Conservation (phyloP, 83 land plant species). For the Thuja plicata region DNA sequence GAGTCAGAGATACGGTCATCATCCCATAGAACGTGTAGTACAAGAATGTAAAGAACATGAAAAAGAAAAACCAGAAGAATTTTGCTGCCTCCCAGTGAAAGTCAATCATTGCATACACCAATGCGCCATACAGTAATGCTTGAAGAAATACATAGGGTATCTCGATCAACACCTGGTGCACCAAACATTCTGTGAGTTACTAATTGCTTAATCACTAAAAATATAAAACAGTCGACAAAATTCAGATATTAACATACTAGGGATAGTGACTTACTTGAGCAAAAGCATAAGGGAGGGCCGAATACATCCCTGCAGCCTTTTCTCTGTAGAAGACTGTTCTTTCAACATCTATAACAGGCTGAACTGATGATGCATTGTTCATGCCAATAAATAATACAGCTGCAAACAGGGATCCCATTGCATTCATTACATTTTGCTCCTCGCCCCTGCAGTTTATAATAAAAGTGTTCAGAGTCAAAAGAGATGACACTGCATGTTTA, state of each 20-base stretch:
- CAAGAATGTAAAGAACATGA: conserved; percentile 63
- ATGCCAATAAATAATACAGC: too few species aligned
- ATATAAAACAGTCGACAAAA: not conserved
- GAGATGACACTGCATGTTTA: not conserved
- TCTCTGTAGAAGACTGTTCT: too few species aligned
- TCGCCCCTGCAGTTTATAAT: too few species aligned
- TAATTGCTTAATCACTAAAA: not conserved
- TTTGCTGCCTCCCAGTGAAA: conserved; percentile 64
- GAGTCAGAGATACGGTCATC: conserved; percentile 78
- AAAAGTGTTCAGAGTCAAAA: not conserved
- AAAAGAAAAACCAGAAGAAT: conserved; percentile 65
- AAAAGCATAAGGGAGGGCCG: too few species aligned
- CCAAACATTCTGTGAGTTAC: not conserved
- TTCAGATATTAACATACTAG: too few species aligned
- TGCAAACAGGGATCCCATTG: too few species aligned
- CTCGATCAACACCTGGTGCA: conserved; percentile 65
- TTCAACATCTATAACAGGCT: too few species aligned
- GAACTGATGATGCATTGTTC: too few species aligned
- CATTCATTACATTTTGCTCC: too few species aligned
- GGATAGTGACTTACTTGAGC: too few species aligned
- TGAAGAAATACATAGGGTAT: conserved; percentile 77
- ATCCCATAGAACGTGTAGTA: conserved; percentile 79
- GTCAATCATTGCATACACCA: conserved; percentile 64
- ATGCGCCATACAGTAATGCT: conserved; percentile 42
- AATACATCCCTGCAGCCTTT: too few species aligned